Evolutionary conservation across 495 filamentous ascomycete species (phyloP).

Genomic region (Talaromyces adpressus): DNA sequence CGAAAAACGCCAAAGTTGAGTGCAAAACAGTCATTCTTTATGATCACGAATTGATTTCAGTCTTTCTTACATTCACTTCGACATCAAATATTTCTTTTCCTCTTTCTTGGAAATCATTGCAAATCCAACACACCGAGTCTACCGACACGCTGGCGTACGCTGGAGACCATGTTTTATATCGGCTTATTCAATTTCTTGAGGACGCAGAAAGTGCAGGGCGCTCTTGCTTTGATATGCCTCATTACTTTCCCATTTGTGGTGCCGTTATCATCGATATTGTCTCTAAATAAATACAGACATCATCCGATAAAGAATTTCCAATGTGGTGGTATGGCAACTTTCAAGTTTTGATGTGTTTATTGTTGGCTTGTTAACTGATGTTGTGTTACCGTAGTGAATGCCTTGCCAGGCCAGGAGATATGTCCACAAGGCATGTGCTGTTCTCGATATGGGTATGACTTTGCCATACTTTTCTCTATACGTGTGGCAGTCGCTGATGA

Average conservation of each 20-base stretch:
- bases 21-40: neutral
- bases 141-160: neutral
- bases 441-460: slow-evolving; percentile 9
- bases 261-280: slow-evolving; percentile 4
- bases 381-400: neutral
- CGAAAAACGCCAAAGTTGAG: neutral
- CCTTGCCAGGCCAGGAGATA: slow-evolving; percentile 6
- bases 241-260: slow-evolving; percentile 6
- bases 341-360: neutral
- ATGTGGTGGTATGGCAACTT: slow-evolving; percentile 8
- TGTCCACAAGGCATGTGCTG: slow-evolving; percentile 9
- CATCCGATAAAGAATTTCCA: slow-evolving; percentile 3
- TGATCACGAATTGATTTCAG: neutral
- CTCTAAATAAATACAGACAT: neutral
- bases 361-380: neutral
- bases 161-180: slow-evolving; percentile 3
- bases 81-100: neutral
- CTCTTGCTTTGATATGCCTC: slow-evolving; percentile 7
- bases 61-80: neutral
- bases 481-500: neutral
- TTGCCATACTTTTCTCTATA: neutral
- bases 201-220: slow-evolving; percentile 6
- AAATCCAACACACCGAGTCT: neutral
- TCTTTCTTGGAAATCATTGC: neutral
- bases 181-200: slow-evolving; percentile 4